phyloP scores from a whole-genome alignment of 768 basidiomycete genomes.

The Suillus weaverae region DNA sequence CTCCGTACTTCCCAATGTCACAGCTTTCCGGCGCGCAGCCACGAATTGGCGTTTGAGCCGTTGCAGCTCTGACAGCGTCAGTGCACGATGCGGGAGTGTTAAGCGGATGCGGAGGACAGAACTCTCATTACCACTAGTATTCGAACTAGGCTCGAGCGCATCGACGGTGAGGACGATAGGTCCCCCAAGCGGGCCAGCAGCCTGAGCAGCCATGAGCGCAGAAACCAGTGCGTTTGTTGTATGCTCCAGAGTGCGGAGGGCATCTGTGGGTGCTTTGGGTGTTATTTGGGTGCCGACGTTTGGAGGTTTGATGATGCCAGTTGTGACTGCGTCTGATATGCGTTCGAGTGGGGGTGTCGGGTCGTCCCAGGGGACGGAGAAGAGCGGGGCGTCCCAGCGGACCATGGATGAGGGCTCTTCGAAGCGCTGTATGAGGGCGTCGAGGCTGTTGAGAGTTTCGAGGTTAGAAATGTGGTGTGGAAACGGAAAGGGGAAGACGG shows the following conservation, averaged over 20 bases:
- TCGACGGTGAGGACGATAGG: conserved; percentile 44
- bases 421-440: conserved; percentile 79
- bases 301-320: conserved; percentile 80
- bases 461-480: not conserved
- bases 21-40: conserved; percentile 84
- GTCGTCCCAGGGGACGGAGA: conserved; percentile 80
- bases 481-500: not conserved
- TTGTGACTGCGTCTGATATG: conserved; percentile 82
- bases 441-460: conserved; percentile 2
- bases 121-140: conserved; percentile 7
- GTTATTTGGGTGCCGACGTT: conserved; percentile 81
- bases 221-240: conserved; percentile 70
- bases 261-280: conserved; percentile 82
- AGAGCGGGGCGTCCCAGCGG: conserved; percentile 97
- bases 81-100: conserved; percentile 62
- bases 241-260: conserved; percentile 81
- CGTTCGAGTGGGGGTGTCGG: conserved; percentile 59
- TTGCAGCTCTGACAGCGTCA: conserved; percentile 88
- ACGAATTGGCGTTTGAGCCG: conserved; percentile 91
- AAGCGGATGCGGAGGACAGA: conserved; percentile 44
- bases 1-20: conserved; percentile 79
- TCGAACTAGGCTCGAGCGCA: conserved; percentile 21
- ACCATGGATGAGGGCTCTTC: conserved; percentile 99
- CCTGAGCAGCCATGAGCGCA: conserved; percentile 67
- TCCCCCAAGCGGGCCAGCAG: conserved; percentile 50